Base-by-base conservation (phyloP, 139 green algal genomes). In the Auxenochlorella pyrenoidosa region DNA sequence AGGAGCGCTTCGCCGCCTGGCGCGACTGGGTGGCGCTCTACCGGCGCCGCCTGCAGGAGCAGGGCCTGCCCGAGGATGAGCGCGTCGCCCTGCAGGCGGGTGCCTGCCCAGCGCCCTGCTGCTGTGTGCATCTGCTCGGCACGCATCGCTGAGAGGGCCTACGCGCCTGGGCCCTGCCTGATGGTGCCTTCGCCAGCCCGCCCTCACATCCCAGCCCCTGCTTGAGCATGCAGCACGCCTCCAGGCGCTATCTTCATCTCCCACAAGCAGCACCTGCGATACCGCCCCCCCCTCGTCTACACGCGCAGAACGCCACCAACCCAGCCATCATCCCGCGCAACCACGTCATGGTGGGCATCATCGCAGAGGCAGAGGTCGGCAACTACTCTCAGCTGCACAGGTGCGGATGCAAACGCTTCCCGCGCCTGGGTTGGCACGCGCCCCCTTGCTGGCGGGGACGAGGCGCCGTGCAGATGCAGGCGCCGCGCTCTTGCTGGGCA, bases 251-350 rank as follows among this genome's bases (percentile, higher is more conserved):
- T n/a, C n/a, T n/a, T n/a, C n/a, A n/a, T n/a, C n/a, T n/a, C n/a
- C n/a, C n/a, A n/a, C n/a, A n/a, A n/a, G 68, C n/a, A 24, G 5
- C 68, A 12, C 68, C 32, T 13, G 6, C 16, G 28, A 28, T 12
- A 5, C 24, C 18, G 22, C 60, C 60, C 18, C 24, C 15, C 60
- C 8, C 47, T 54, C 47, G 47, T 54, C n/a, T n/a, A n/a, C n/a
- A 54, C 28, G 6, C 85, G 28, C 95, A 97, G 90, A 83, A 93
- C 24, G 40, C 36, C 1, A 91, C 82, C 51, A 97, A 95, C 90
- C 96, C 96, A 8, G 94, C 93, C 70, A 96, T 97, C 88, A 89
- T 98, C 26, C 93, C 96, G 0, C 90, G 96, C 1, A 97, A 98
- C 89, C 95, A 98, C 91, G 89, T 98, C 63, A 87, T 98, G 88